A percentile compares a stretch with the other conserved stretches of the same genome.
phyloP scores from a whole-genome alignment of 2,329 filamentous ascomycete genomes.

The Fusarium lyarnte region DNA sequence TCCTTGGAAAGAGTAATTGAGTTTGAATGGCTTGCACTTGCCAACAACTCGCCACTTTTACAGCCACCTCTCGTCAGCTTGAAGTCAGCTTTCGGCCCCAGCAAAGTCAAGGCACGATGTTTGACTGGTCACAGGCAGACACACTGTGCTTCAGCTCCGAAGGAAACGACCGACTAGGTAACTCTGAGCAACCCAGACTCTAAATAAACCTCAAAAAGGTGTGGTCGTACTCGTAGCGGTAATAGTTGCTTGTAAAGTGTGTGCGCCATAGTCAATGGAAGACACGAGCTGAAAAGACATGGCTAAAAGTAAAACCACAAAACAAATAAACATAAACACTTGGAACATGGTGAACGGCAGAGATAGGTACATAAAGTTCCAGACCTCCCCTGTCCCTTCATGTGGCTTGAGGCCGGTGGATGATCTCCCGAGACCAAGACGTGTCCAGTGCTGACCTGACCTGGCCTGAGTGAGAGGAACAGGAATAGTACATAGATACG shows the following conservation, averaged over 20 bases:
- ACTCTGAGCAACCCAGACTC: slow-evolving; percentile 1
- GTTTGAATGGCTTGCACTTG: slow-evolving; percentile 16
- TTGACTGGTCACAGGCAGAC: slow-evolving; percentile 7
- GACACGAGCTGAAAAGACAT: slow-evolving; percentile 26
- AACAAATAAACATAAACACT: slow-evolving; percentile 10
- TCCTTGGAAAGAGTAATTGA: slow-evolving; percentile 5
- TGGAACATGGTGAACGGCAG: slow-evolving; percentile 9
- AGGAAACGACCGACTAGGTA: neutral
- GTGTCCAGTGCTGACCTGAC: slow-evolving; percentile 23
- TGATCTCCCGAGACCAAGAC: slow-evolving; percentile 30
- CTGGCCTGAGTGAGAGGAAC: slow-evolving; percentile 1
- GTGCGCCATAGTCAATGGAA: slow-evolving; percentile 9
- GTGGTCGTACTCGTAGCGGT: slow-evolving; percentile 32
- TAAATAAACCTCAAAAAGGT: slow-evolving; percentile 2
- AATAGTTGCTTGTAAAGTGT: slow-evolving; percentile 5
- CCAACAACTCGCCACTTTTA: neutral
- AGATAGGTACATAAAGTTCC: neutral
- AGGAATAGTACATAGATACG: slow-evolving; percentile 29
- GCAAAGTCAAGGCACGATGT: slow-evolving; percentile 11
- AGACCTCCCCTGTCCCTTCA: neutral
- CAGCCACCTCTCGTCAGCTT: slow-evolving; percentile 36
- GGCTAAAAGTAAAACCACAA: neutral
- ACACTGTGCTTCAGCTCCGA: slow-evolving; percentile 24
- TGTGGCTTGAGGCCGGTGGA: slow-evolving; percentile 28
- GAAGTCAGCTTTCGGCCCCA: slow-evolving; percentile 32